Evolutionary conservation across 257 asterid species (phyloP), one percentile per base, ranked within the genome.

Genomic region (Salvia miltiorrhiza): DNA sequence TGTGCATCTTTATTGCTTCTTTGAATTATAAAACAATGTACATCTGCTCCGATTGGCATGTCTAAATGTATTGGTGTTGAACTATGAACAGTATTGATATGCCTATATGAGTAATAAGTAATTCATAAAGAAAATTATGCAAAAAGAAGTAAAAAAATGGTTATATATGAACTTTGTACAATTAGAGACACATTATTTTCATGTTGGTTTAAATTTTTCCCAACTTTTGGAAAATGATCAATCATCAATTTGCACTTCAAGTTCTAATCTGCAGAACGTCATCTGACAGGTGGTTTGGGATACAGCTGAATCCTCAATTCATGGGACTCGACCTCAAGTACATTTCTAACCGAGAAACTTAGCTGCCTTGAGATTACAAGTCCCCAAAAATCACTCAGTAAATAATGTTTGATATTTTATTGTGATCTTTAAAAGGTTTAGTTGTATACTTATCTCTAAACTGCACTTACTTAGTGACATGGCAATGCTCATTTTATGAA

Each of bases 321-420:
- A 37, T 91, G 82, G 97, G 97, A 77, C 83, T 94, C 72, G 97
- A 94, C 82, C 96, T 94, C 93, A 94, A 94, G 99, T 94, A 86
- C 71, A 83, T 75, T 39, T 74, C 54, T 68, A 41, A 69, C 78
- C 56, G 35, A 57, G 58, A 53, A 73, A 39, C 35, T 26, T 9
- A 26, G 41, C 69, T 73, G 40, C 70, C 70, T 71, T 45, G 20
- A 70, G 26, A 37, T 17, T 20, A 10, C 65, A 44, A 14, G 63
- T n/a, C 63, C n/a, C 59, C 33, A 28, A 11, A 45, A 5, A 16
- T 21, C 69, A 11, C 45, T 32, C 17, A 28, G 35, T 48, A 40
- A 48, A 32, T 45, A 55, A 63, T 68, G 67, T 47, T 23, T 7
- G 61, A 47, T n/a, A 43, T 67, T 67, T 56, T 55, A 21, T 5